phyloP scores from a whole-genome alignment of 1,284 basidiomycete species.

The Cutaneotrichosporon sp. region DNA sequence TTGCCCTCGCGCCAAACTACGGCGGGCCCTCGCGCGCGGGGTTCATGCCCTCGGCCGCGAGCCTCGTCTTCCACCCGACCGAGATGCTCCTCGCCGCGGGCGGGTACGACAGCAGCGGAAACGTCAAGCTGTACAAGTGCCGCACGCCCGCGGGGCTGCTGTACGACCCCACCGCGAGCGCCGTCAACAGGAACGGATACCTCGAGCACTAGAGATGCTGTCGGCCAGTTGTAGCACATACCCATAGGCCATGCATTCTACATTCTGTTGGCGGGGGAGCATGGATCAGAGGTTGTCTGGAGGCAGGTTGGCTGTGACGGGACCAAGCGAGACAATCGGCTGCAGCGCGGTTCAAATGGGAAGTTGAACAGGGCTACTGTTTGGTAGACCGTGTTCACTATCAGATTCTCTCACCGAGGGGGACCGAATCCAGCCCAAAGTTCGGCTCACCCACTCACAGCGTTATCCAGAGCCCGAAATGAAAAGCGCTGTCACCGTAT shows the following conservation, averaged over 20 bases:
- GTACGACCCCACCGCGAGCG: conserved; percentile 6
- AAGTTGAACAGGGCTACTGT: no score
- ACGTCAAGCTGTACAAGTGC: conserved; percentile 48
- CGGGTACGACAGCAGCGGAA: conserved; percentile 50
- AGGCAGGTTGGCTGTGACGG: no score
- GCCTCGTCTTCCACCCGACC: conserved; percentile 53
- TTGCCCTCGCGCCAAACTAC: conserved; percentile 39
- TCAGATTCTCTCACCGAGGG: no score
- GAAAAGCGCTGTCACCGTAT: no score
- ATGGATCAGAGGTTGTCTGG: no score
- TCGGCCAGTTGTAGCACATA: background rate
- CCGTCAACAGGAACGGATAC: conserved; percentile 16
- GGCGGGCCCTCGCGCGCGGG: conserved; percentile 26
- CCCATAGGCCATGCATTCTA: background rate
- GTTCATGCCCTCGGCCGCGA: conserved; percentile 47
- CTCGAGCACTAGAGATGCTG: background rate
- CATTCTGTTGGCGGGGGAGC: no score
- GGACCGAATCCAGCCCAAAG: no score
- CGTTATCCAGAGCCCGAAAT: no score
- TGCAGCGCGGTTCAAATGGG: no score
- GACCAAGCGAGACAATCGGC: no score
- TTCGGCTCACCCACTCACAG: no score
- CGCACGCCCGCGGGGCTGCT: conserved; percentile 28
- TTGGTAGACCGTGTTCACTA: no score
- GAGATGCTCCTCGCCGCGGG: conserved; percentile 52